Conservation (phyloP, 495 filamentous ascomycete genomes). For the Xylaria castorea region DNA sequence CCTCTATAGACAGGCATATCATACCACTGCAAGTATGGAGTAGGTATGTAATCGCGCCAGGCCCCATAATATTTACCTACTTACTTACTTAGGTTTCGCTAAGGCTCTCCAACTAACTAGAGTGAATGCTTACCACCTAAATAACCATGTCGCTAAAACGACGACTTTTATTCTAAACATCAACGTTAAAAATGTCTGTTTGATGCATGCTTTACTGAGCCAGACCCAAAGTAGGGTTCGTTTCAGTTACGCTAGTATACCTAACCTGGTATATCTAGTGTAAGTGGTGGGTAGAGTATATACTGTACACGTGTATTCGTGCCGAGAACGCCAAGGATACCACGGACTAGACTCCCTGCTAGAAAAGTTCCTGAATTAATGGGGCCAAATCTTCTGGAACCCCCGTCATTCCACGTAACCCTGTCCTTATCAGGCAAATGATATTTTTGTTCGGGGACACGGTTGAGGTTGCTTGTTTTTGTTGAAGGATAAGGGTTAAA, state of each 20-base stretch:
- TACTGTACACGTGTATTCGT: background rate
- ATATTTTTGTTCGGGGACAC: background rate
- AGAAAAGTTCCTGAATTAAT: constrained; percentile 5
- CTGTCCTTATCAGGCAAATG: constrained; percentile 8
- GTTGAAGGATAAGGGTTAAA: background rate
- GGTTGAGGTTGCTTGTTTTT: background rate
- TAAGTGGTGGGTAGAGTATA: background rate
- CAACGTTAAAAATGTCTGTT: no score
- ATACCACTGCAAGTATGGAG: background rate
- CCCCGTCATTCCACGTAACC: background rate
- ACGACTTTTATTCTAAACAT: no score
- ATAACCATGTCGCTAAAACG: no score
- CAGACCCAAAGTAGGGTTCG: background rate
- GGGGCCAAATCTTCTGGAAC: constrained; percentile 12
- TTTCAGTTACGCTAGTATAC: background rate
- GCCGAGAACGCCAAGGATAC: constrained; percentile 8
- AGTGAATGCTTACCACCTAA: no score
- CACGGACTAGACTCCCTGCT: background rate
- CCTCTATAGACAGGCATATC: background rate
- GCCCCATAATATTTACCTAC: no score
- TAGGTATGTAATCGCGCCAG: background rate
- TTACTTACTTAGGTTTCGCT: no score
- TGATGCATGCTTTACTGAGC: background rate
- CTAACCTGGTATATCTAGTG: background rate
- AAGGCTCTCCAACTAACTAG: no score